Evolutionary conservation across 208 protist genomes (phyloP).

Genomic region (Crithidia acanthocephali): DNA sequence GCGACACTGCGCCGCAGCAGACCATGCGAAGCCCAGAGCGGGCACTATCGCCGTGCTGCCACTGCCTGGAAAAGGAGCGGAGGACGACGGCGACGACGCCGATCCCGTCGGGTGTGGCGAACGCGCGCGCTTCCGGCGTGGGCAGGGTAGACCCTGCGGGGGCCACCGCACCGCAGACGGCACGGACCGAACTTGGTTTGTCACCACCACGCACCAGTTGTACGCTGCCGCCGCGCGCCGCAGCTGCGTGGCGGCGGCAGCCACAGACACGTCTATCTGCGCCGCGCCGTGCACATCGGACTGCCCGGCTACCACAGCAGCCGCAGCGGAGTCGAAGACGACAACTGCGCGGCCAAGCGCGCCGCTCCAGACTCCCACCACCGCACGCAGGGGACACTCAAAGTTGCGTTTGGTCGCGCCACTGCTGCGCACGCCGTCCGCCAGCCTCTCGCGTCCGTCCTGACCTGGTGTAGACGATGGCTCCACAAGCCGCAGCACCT

Average conservation of each 20-base stretch:
- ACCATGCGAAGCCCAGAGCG: conserved; percentile 64
- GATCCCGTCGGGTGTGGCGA: neutral
- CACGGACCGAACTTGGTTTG: conserved; percentile 62
- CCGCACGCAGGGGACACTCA: conserved; percentile 18
- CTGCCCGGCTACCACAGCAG: conserved; percentile 28
- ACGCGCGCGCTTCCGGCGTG: conserved; percentile 18
- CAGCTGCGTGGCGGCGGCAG: conserved; percentile 34
- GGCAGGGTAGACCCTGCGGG: neutral
- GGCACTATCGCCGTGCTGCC: conserved; percentile 25
- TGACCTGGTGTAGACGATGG: neutral
- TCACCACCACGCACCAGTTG: conserved; percentile 54
- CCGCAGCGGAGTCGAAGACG: conserved; percentile 76
- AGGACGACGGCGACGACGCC: neutral
- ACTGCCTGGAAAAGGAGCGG: neutral
- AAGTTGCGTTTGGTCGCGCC: neutral
- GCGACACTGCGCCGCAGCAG: conserved; percentile 46
- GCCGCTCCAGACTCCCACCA: conserved; percentile 32
- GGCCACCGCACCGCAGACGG: conserved; percentile 7
- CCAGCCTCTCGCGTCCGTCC: no score
- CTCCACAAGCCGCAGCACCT: conserved; percentile 44
- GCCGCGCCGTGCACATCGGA: conserved; percentile 8
- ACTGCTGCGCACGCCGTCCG: no score
- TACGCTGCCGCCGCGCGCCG: conserved; percentile 42
- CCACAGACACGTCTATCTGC: conserved; percentile 24
- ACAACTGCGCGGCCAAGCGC: conserved; percentile 41